Conservation (phyloP, 306 rosid species). For the Rosa lucieae region DNA sequence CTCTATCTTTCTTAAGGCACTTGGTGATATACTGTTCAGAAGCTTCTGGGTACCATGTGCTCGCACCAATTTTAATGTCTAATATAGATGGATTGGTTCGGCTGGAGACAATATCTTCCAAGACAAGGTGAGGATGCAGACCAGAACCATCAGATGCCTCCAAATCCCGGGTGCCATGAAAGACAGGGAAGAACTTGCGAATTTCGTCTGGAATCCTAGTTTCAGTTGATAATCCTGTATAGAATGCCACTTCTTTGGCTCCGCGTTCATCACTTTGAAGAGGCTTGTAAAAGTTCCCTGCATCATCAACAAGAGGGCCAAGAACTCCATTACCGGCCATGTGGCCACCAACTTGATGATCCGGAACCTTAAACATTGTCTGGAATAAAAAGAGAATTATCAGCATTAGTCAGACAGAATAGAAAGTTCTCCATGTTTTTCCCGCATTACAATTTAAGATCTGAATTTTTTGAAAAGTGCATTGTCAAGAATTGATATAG, state of each 20-base stretch:
- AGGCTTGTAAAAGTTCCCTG: slow-evolving; percentile 83
- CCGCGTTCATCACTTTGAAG: slow-evolving; percentile 65
- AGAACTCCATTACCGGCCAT: slow-evolving; percentile 47
- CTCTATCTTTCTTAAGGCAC: slow-evolving; percentile 54
- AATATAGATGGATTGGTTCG: slow-evolving; percentile 43
- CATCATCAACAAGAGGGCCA: slow-evolving; percentile 76
- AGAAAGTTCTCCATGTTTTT: neutral
- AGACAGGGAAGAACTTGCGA: slow-evolving; percentile 56
- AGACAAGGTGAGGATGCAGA: slow-evolving; percentile 54
- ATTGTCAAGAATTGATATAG: neutral
- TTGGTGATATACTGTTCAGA: slow-evolving; percentile 57
- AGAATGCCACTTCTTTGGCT: slow-evolving; percentile 51
- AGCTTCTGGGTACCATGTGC: slow-evolving; percentile 74
- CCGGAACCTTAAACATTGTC: slow-evolving; percentile 68
- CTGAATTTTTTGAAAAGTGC: neutral
- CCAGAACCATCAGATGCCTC: slow-evolving; percentile 82
- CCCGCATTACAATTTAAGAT: neutral
- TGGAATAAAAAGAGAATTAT: slow-evolving; percentile 14
- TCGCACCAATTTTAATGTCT: slow-evolving; percentile 78
- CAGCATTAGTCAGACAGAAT: neutral
- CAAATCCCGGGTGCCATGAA: slow-evolving; percentile 47
- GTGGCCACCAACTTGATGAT: slow-evolving; percentile 95
- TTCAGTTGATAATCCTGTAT: slow-evolving; percentile 35
- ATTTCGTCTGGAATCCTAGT: slow-evolving; percentile 36
- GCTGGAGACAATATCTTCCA: slow-evolving; percentile 44